These are phyloP conservation scores for Alternaria consortialis DNA, from an alignment of 2,329 filamentous ascomycete species.

Conservation along the genomic window DNA sequence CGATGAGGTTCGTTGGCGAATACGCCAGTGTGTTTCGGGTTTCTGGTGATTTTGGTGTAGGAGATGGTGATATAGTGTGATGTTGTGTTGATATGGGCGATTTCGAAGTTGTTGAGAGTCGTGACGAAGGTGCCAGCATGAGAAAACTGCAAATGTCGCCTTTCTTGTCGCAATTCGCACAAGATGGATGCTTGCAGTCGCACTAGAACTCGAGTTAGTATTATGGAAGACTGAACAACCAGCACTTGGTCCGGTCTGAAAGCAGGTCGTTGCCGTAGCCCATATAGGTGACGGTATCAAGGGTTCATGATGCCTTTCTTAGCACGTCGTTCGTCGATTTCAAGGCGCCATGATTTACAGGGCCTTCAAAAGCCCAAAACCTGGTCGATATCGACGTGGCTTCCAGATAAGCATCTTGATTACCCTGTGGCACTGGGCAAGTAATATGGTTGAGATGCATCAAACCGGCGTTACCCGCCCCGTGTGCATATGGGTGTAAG, in stretches of 20 bases:
- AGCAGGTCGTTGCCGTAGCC: neutral
- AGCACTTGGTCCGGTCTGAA: neutral
- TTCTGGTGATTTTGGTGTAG: constrained; percentile 8
- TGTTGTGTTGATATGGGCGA: constrained; percentile 16
- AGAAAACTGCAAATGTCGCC: constrained; percentile 46
- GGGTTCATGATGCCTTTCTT: neutral
- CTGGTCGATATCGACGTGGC: neutral
- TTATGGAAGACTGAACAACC: neutral
- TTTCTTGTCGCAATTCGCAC: constrained; percentile 46
- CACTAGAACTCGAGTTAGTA: constrained; percentile 39
- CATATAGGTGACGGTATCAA: neutral
- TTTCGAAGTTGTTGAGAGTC: constrained; percentile 29
- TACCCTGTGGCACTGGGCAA: neutral
- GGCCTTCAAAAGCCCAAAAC: neutral
- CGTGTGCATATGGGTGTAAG: neutral
- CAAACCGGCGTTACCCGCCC: neutral
- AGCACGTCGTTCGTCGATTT: neutral
- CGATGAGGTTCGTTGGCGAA: constrained; percentile 10
- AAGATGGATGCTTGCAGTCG: constrained; percentile 44
- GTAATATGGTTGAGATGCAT: neutral
- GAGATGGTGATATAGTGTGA: constrained; percentile 6
- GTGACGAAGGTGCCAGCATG: constrained; percentile 42
- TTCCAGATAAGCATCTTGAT: neutral
- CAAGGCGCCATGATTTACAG: neutral
- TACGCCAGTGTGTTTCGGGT: neutral